Evolutionary conservation across 2,329 filamentous ascomycete genomes (phyloP).

Genomic region (Aspergillus calidoustus): DNA sequence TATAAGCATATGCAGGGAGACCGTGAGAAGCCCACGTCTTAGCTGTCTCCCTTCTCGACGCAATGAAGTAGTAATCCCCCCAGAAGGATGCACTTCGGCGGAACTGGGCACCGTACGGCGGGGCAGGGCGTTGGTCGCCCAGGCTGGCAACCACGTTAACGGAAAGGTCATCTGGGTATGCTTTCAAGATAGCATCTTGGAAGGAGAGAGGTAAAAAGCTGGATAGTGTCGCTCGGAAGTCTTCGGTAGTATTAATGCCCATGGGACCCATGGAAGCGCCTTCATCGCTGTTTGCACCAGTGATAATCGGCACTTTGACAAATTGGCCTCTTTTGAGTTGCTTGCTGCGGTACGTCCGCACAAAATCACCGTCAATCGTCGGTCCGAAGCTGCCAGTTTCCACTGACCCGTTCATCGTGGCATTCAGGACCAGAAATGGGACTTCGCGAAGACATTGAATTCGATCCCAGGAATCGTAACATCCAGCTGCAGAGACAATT

Average conservation of each 20-base stretch:
- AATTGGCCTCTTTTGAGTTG: conserved; percentile 10
- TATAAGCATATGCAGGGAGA: conserved; percentile 18
- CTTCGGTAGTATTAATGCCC: conserved; percentile 1
- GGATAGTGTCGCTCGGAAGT: conserved; percentile 3
- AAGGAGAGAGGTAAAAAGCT: not conserved
- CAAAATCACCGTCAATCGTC: conserved; percentile 15
- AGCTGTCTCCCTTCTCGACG: conserved; percentile 17
- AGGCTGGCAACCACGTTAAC: conserved; percentile 9
- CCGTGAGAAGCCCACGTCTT: conserved; percentile 16
- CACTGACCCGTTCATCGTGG: conserved; percentile 14
- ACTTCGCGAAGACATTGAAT: conserved; percentile 16
- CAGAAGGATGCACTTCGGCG: conserved; percentile 16
- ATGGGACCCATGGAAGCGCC: conserved; percentile 4
- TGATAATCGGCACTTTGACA: conserved; percentile 14
- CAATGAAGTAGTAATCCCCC: conserved; percentile 21
- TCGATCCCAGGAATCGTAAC: not conserved
- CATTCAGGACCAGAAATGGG: conserved; percentile 8
- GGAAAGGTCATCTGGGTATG: conserved; percentile 6
- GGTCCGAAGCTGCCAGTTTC: conserved; percentile 5
- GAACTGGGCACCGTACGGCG: conserved; percentile 18
- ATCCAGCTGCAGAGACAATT: not conserved
- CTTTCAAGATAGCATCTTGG: not conserved
- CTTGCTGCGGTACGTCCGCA: conserved; percentile 1
- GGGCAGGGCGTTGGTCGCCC: conserved; percentile 5
- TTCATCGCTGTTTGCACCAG: conserved; percentile 19